phyloP scores from a whole-genome alignment of 139 green algal species.

The Coelastrella sp. region DNA sequence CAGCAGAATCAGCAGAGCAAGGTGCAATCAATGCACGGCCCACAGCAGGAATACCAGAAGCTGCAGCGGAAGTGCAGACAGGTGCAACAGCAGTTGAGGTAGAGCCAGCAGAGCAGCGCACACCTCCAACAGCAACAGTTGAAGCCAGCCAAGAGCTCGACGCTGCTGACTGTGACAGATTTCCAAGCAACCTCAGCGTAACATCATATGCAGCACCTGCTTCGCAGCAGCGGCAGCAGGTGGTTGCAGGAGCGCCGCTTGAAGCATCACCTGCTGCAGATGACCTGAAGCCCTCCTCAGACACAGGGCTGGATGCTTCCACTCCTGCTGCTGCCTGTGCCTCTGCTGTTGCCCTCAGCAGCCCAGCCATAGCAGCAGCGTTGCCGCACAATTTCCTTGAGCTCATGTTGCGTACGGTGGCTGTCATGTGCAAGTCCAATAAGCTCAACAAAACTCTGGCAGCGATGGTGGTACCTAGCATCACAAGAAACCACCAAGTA shows the following conservation, averaged over 20 bases:
- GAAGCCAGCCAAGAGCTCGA: not conserved
- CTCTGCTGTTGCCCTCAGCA: not conserved
- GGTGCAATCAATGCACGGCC: not conserved
- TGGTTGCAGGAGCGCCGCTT: not conserved
- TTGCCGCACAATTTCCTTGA: not conserved
- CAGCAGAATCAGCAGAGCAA: not conserved
- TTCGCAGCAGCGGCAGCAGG: not conserved
- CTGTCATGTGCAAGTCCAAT: not conserved
- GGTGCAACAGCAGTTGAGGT: not conserved
- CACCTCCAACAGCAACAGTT: not conserved
- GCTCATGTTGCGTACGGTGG: not conserved
- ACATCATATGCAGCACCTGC: not conserved
- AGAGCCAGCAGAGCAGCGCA: not conserved
- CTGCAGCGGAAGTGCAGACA: not conserved
- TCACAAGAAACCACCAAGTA: not conserved
- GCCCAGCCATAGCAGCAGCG: not conserved
- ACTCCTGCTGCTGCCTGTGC: not conserved
- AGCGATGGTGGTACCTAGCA: conserved; percentile 2
- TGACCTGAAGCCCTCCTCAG: too few species aligned
- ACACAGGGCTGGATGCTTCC: not conserved
- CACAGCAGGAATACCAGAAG: not conserved
- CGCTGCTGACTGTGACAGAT: not conserved
- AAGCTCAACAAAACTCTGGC: not conserved
- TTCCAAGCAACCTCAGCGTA: not conserved
- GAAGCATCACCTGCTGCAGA: too few species aligned